Evolutionary conservation across 2,329 filamentous ascomycete genomes (phyloP), one percentile per base, ranked within the genome.

Genomic region (Cladorrhinum sp.): DNA sequence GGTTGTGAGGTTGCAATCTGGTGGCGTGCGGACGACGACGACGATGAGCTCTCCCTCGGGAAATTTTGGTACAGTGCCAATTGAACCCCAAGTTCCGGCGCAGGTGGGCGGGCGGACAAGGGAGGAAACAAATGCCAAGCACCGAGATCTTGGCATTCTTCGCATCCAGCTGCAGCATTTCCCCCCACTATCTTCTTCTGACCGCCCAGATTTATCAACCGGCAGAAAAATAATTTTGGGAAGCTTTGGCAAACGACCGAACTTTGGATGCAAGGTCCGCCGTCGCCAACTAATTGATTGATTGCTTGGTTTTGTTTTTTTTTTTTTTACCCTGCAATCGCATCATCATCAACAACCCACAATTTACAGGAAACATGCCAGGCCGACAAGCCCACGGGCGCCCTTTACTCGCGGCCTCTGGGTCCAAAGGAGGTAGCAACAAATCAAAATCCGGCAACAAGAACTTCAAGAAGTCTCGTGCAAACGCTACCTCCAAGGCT

Each of bases 341-440:
- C 22, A 22, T 27, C 50, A 29, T 4, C 52, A 45, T 20, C 24
- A 24, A 27, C 32, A 53, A 2, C n/a, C 29, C 57, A 25, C 13
- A 20, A 20, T n/a, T 29, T n/a, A 48, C 20, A 53, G 24, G 20
- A 24, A 74, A 59, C 41, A 85, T 86, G 83, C 79, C 81, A 20
- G 83, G 84, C 71, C 79, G 83, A 65, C 83, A 86, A 75, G 75
- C 83, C 50, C 83, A 86, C 70, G 84, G 84, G 32, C 74, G 83
- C 66, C 73, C 82, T 20, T 72, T 85, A 22, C 71, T 81, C 64
- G 71, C 77, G 20, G 58, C 55, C n/a, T 52, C 61, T 5, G 27
- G 53, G 25, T 59, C 29, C 22, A 25, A 58, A 20, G 49, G 27
- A 16, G 18, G 57, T 38, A 62, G 63, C 25, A 59, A 62, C 22